These are phyloP conservation scores for Agrocybe chaxingu DNA, from an alignment of 768 basidiomycete species.

Conservation along the genomic window DNA sequence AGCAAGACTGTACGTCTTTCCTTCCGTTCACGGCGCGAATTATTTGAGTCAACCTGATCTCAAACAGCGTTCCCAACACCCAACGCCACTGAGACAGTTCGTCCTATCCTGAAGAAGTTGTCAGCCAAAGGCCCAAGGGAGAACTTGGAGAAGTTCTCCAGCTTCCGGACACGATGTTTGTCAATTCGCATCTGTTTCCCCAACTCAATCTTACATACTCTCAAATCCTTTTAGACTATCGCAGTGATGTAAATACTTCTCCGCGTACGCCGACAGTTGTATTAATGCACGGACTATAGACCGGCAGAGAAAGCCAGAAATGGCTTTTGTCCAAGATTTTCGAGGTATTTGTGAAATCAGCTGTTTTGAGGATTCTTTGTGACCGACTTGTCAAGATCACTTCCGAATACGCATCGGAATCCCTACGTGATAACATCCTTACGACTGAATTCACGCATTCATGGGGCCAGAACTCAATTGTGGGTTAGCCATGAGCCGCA, in stretches of 20 bases:
- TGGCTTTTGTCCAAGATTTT: slow-evolving; percentile 71
- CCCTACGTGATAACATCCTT: slow-evolving; percentile 54
- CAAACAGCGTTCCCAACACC: slow-evolving; percentile 55
- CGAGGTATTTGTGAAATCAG: slow-evolving; percentile 41
- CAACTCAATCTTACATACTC: neutral
- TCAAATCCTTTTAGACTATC: slow-evolving; percentile 27
- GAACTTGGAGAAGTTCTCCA: slow-evolving; percentile 64
- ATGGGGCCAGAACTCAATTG: slow-evolving; percentile 85
- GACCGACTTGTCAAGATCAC: slow-evolving; percentile 50
- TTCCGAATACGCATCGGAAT: slow-evolving; percentile 50
- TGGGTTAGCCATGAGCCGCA: slow-evolving; percentile 26
- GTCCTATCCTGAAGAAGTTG: slow-evolving; percentile 61
- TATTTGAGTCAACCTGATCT: slow-evolving; percentile 13
- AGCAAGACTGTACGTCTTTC: slow-evolving; percentile 32
- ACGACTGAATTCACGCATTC: slow-evolving; percentile 72
- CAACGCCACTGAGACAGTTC: slow-evolving; percentile 55
- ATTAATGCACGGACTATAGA: slow-evolving; percentile 35
- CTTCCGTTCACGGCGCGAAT: slow-evolving; percentile 5
- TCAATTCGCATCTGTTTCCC: slow-evolving; percentile 8
- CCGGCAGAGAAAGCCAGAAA: slow-evolving; percentile 69
- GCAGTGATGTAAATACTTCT: slow-evolving; percentile 56
- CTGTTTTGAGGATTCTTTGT: slow-evolving; percentile 1
- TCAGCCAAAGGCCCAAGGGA: slow-evolving; percentile 62
- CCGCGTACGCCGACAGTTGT: slow-evolving; percentile 14
- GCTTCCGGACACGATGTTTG: slow-evolving; percentile 74